Evolutionary conservation across 768 basidiomycete species (phyloP).

Genomic region (Mycena pura): DNA sequence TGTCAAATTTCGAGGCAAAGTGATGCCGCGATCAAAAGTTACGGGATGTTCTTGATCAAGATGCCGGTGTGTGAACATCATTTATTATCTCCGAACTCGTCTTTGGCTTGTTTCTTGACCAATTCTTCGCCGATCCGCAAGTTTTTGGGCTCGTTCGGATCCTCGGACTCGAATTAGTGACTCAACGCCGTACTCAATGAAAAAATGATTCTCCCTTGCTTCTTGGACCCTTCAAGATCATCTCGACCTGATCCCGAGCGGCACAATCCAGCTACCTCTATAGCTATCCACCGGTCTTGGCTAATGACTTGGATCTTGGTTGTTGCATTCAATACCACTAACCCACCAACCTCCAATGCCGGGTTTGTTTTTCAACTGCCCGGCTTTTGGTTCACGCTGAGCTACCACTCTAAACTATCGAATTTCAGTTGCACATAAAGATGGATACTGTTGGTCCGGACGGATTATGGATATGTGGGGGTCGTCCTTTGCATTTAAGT

Average conservation of each 20-base stretch:
- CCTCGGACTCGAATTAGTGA: background rate
- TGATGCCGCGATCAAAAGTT: background rate
- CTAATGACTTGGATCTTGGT: background rate
- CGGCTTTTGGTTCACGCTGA: background rate
- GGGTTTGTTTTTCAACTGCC: background rate
- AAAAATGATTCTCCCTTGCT: background rate
- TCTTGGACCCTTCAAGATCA: background rate
- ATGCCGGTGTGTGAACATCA: background rate
- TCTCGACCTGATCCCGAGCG: background rate
- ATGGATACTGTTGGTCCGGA: background rate
- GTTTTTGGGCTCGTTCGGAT: background rate
- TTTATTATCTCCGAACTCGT: background rate
- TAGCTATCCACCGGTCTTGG: background rate
- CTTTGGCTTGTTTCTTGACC: background rate
- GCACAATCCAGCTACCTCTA: background rate
- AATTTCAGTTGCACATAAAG: background rate
- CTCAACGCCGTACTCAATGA: background rate
- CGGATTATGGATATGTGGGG: background rate
- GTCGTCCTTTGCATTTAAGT: background rate
- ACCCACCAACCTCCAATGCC: background rate
- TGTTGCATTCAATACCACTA: too few relatives aligned
- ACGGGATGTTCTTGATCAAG: background rate
- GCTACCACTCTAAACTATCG: background rate
- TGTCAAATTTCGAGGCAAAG: background rate
- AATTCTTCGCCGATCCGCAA: background rate